Evolutionary conservation across 805 yeast genomes (phyloP).

Genomic region (Saccharomyces cerevisiae): DNA sequence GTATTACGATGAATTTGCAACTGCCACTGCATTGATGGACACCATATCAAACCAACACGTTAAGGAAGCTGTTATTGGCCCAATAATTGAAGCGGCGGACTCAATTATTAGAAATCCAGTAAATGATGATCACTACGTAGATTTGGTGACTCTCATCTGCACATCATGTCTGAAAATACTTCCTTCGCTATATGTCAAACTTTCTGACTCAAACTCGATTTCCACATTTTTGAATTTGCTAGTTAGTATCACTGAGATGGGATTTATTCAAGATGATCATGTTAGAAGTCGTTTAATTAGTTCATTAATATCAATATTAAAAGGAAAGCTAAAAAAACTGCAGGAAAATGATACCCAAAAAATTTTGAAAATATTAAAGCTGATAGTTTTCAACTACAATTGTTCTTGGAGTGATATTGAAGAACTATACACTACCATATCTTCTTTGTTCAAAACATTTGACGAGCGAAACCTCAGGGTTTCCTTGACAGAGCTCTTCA

Average conservation of each 20-base stretch:
- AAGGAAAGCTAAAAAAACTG: slow-evolving; percentile 46
- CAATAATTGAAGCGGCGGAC: slow-evolving; percentile 48
- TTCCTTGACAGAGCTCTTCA: slow-evolving; percentile 52
- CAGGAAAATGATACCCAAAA: slow-evolving; percentile 46
- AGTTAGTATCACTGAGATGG: slow-evolving; percentile 45
- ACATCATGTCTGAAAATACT: slow-evolving; percentile 44
- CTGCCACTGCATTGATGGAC: slow-evolving; percentile 47
- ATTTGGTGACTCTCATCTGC: slow-evolving; percentile 50
- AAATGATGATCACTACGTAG: slow-evolving; percentile 38
- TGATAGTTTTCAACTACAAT: slow-evolving; percentile 45
- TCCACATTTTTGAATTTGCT: slow-evolving; percentile 46
- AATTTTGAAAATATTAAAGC: slow-evolving; percentile 48
- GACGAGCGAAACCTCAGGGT: slow-evolving; percentile 55
- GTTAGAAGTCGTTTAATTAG: slow-evolving; percentile 46
- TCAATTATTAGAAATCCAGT: slow-evolving; percentile 38
- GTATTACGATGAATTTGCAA: slow-evolving; percentile 45
- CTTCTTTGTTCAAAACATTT: slow-evolving; percentile 52
- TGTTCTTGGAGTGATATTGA: slow-evolving; percentile 45
- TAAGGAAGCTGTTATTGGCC: slow-evolving; percentile 55
- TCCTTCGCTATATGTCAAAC: slow-evolving; percentile 40
- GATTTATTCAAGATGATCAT: slow-evolving; percentile 46
- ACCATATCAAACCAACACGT: slow-evolving; percentile 47
- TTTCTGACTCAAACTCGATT: slow-evolving; percentile 37
- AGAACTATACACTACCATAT: slow-evolving; percentile 41
- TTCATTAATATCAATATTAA: slow-evolving; percentile 53